phyloP scores from a whole-genome alignment of 176 grass and related monocot species.

The Zea mays region DNA sequence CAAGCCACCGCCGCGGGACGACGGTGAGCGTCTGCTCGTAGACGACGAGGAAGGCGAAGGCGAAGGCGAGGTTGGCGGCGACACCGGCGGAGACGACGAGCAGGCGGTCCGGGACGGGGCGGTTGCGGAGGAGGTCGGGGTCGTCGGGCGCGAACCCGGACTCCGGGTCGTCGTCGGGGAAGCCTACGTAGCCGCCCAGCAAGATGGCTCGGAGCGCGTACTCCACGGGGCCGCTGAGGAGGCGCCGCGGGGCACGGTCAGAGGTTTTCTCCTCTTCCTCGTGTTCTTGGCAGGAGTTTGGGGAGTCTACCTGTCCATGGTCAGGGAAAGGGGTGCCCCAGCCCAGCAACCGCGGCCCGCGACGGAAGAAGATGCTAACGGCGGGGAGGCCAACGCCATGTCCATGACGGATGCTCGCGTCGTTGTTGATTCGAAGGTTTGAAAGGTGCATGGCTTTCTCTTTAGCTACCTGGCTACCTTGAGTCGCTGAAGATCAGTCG shows the following conservation, averaged over 20 bases:
- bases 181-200: too few relatives aligned
- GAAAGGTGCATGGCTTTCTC: not conserved
- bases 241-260: not conserved
- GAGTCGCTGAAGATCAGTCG: not conserved
- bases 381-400: not conserved
- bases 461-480: not conserved
- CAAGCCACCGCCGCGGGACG: too few relatives aligned
- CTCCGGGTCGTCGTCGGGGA: too few relatives aligned
- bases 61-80: too few relatives aligned
- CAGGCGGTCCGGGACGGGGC: too few relatives aligned
- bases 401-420: not conserved
- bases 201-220: not conserved
- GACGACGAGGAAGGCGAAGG: too few relatives aligned
- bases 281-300: not conserved
- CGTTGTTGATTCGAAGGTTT: not conserved
- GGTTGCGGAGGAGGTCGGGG: too few relatives aligned
- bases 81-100: too few relatives aligned
- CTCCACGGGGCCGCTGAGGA: not conserved
- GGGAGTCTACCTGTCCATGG: not conserved
- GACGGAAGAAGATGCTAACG: not conserved
- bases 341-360: too few relatives aligned
- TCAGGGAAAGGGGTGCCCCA: not conserved
- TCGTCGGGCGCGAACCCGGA: too few relatives aligned
- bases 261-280: not conserved
- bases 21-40: too few relatives aligned